These are phyloP conservation scores for Saussurea involucrata DNA, from an alignment of 129 eudicot species.

Conservation along the genomic window DNA sequence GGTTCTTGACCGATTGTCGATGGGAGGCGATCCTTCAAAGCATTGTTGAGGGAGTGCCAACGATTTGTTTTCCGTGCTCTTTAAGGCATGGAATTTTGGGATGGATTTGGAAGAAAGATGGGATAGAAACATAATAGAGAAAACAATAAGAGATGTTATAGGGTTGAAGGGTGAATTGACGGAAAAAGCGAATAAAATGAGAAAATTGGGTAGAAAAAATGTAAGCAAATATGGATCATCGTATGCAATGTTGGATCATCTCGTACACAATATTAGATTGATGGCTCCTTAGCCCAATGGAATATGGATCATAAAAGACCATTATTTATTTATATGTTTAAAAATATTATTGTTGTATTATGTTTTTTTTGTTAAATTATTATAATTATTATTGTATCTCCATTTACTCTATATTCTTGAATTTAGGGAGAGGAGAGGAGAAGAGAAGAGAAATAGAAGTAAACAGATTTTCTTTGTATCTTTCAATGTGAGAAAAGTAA, in stretches of 20 bases:
- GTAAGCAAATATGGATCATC: slow-evolving; percentile 25
- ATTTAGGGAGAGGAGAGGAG: no score
- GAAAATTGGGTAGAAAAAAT: slow-evolving; percentile 16
- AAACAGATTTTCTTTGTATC: no score
- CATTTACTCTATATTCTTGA: no score
- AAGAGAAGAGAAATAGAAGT: no score
- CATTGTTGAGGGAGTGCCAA: slow-evolving; percentile 31
- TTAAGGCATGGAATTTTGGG: slow-evolving; percentile 35
- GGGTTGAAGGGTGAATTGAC: slow-evolving; percentile 29
- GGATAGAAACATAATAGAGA: slow-evolving; percentile 33
- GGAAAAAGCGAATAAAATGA: slow-evolving; percentile 4
- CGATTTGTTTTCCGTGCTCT: slow-evolving; percentile 34
- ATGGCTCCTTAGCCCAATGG: no score
- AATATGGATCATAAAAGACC: no score
- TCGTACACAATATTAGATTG: no score
- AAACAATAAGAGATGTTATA: slow-evolving; percentile 30
- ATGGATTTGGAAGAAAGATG: slow-evolving; percentile 34
- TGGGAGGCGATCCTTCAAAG: slow-evolving; percentile 40
- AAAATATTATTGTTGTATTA: no score
- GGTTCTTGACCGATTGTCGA: slow-evolving; percentile 41
- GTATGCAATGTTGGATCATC: slow-evolving; percentile 32
- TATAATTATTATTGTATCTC: no score
- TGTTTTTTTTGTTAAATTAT: no score
- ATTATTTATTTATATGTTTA: no score
- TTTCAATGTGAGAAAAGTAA: no score